phyloP scores from a whole-genome alignment of 2,329 filamentous ascomycete genomes.

The Cladosporium austrohemisphaericum region DNA sequence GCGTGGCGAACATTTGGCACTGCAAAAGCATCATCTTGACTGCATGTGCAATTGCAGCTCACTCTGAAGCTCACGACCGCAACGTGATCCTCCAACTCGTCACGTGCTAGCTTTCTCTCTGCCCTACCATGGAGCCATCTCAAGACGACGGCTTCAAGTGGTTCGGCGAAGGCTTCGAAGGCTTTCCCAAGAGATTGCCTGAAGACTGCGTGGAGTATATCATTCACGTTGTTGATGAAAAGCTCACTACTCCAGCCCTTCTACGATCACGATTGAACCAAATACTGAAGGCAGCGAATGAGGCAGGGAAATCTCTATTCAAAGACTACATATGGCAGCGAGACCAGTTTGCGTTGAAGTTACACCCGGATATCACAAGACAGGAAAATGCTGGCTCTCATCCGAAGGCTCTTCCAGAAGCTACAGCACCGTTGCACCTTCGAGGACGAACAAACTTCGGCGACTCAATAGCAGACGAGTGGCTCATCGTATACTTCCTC shows the following conservation, averaged over 20 bases:
- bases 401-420: constrained; percentile 48
- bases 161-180: constrained; percentile 62
- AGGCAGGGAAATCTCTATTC: constrained; percentile 62
- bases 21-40: too few relatives aligned
- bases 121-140: constrained; percentile 31
- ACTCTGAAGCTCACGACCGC: too few relatives aligned
- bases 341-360: constrained; percentile 69
- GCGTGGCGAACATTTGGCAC: too few relatives aligned
- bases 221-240: constrained; percentile 65
- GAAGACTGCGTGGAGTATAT: constrained; percentile 87
- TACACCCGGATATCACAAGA: constrained; percentile 43
- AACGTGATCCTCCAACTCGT: too few relatives aligned
- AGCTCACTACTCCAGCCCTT: constrained; percentile 46
- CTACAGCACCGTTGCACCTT: constrained; percentile 39
- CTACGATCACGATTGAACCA: constrained; percentile 64
- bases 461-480: constrained; percentile 95
- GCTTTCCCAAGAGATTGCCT: constrained; percentile 64
- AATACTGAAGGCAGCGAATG: constrained; percentile 65
- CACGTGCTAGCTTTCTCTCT: too few relatives aligned
- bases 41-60: too few relatives aligned
- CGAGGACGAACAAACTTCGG: constrained; percentile 80
- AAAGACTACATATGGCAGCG: constrained; percentile 94
- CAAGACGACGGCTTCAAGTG: constrained; percentile 58
- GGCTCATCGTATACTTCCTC: constrained; percentile 88
- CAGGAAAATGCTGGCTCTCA: constrained; percentile 24